phyloP scores from a whole-genome alignment of 2,329 filamentous ascomycete species.

The Aaosphaeria pasadenensis region DNA sequence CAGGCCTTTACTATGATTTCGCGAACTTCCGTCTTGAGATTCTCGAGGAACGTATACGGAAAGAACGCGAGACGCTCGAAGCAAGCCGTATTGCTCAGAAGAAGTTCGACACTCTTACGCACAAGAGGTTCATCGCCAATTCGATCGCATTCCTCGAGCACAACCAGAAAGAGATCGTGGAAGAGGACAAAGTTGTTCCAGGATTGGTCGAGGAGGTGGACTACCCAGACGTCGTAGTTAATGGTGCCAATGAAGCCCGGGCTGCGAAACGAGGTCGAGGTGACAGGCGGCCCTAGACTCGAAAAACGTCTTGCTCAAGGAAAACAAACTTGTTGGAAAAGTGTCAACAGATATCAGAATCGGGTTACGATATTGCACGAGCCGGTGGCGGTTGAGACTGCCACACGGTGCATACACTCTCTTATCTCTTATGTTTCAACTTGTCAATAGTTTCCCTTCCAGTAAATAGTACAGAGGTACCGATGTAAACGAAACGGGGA shows the following conservation, averaged over 20 bases:
- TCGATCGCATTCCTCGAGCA: constrained; percentile 30
- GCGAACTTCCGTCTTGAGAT: constrained; percentile 62
- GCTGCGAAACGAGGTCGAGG: constrained; percentile 8
- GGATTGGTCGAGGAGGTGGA: constrained; percentile 27
- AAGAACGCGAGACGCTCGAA: constrained; percentile 38
- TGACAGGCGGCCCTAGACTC: neutral
- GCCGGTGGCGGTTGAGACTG: too few relatives aligned
- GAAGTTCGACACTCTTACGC: constrained; percentile 26
- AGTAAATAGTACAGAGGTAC: too few relatives aligned
- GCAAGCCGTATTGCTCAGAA: constrained; percentile 29
- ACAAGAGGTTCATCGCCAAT: constrained; percentile 36
- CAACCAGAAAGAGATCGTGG: constrained; percentile 33
- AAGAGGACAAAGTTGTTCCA: constrained; percentile 22
- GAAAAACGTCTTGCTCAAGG: too few relatives aligned
- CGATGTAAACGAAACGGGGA: too few relatives aligned
- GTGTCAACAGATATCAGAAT: too few relatives aligned
- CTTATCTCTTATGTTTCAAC: too few relatives aligned
- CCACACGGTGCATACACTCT: too few relatives aligned
- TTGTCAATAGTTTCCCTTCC: too few relatives aligned
- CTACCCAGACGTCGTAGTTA: constrained; percentile 23
- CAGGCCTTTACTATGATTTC: constrained; percentile 60
- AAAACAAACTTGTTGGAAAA: too few relatives aligned
- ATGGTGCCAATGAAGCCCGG: constrained; percentile 6
- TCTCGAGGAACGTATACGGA: constrained; percentile 57
- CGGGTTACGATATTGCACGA: too few relatives aligned